Percentiles rank a stretch among this genome's conserved stretches.
Evolutionary conservation across 2,329 filamentous ascomycete genomes (phyloP).

Genomic region (Colletotrichum phormii): DNA sequence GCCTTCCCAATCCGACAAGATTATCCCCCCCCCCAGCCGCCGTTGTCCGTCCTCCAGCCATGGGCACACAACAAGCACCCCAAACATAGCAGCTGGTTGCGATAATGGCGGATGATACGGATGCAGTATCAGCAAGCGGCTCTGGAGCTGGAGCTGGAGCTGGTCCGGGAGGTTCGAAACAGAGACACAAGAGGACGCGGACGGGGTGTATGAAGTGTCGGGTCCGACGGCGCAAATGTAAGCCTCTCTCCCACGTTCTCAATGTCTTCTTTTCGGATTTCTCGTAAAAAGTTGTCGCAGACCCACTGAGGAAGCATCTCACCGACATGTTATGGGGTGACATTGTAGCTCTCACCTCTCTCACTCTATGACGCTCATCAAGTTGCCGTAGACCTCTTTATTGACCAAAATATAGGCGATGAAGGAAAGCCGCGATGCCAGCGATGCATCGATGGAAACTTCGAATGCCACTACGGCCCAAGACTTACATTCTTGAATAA

Average conservation of each 20-base stretch:
- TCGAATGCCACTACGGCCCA: conserved; percentile 61
- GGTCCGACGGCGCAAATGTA: conserved; percentile 60
- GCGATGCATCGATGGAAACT: conserved; percentile 58
- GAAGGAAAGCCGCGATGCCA: conserved; percentile 62
- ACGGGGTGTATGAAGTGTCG: conserved; percentile 63
- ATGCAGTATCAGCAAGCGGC: conserved; percentile 17
- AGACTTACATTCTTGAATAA: conserved; percentile 60
- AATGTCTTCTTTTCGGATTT: not conserved
- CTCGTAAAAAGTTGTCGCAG: not conserved
- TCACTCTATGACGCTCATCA: not conserved
- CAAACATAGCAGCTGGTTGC: not conserved
- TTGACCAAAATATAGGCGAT: conserved; percentile 54
- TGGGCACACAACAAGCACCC: conserved; percentile 12
- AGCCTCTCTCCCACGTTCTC: conserved; percentile 32
- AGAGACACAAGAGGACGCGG: conserved; percentile 45
- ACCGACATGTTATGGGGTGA: not conserved
- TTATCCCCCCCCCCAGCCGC: conserved; percentile 21
- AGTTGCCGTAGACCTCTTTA: not conserved
- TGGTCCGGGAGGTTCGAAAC: conserved; percentile 5
- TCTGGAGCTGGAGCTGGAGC: not conserved
- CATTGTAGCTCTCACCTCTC: not conserved
- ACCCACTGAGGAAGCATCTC: not conserved
- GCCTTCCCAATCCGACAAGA: conserved; percentile 37
- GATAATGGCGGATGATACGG: conserved; percentile 31
- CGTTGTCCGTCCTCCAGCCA: conserved; percentile 1